Evolutionary conservation across 176 grass and related monocot genomes (phyloP), one percentile per base, ranked within the genome.

Genomic region (Oryza officinalis): DNA sequence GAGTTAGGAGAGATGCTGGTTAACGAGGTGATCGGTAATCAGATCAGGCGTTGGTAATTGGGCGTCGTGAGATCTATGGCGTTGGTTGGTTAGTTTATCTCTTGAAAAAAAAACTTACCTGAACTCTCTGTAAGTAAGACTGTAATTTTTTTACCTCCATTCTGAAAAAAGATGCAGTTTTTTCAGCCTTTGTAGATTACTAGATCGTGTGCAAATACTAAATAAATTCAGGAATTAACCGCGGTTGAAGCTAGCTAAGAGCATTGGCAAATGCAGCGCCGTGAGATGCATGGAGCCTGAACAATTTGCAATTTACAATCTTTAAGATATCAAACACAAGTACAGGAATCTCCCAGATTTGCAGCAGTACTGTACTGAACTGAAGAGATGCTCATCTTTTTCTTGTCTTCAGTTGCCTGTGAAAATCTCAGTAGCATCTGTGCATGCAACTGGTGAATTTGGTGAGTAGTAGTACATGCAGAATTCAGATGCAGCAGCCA

Each of bases 31-130:
- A 78, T 20, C 13, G 7, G 7, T 32, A 13, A 10, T 47, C 47
- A 57, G 52, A 57, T 57, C 52, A 9, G 22, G 64, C 73, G 46
- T 84, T 28, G 74, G 83, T 85, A 75, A 75, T n/a, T 59, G 11
- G 85, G 78, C 52, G 73, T n/a, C 86, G 80, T 76, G 10, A 25
- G 65, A 87, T 83, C 74, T 49, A 71, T 54, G 80, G 80, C 72
- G 65, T 40, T 40, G 4, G 11, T 41, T 40, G 2, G 11, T 41
- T 43, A 22, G 15, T 77, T 65, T 65, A 43, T 27, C 38, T n/a
- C 20, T 69, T 69, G 33, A 8, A 22, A 47, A 47, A 47, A 14
- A 35, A 9, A 18, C 17, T 12, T 45, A 8, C 70, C 1, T 46
- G 11, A 12, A 10, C 41, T 14, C 13, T 11, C 12, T 63, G 0